Evolutionary conservation across 2,329 filamentous ascomycete species (phyloP), one percentile per base, ranked within the genome.

Genomic region (Talaromyces sp.): DNA sequence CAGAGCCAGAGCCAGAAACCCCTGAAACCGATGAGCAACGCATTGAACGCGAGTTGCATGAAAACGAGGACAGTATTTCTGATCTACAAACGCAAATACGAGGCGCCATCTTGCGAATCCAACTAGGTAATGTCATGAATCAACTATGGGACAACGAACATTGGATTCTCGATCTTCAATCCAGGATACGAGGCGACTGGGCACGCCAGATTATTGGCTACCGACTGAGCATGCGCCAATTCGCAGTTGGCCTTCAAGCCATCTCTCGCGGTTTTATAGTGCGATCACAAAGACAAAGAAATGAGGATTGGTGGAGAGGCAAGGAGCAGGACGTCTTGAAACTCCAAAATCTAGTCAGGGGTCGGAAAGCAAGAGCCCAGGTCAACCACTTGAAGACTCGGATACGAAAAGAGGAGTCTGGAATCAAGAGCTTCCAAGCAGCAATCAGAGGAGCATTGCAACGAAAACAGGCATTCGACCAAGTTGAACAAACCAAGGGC

Each of bases 1-100:
- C 56, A 8, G 59, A 61, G 31, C 58, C 51, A 1, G 61, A 63
- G 28, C 83, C 84, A 0, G 85, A 88, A 67, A 87, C 87, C 1
- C 81, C 86, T 3, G 95, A 98, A 71, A 92, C 91, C 0, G 94
- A 98, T 68, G 91, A 98, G 70, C 92, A 98, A 69, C 84, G 92
- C 51, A 89, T 95, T 60, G 86, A 93, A 56, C 84, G 92, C 60
- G 92, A 96, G 72, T 77, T 99, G 4, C 83, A 81, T 14, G 92
- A 96, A 68, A 89, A 91, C 63, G 90, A 95, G 73, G 77, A 75
- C 0, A 78, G 82, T 3, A 87, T 98, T 51, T 69, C 87, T 18
- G 94, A 98, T 63, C 82, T 99, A 31, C 96, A 99, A 73, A 87
- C 90, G 42, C 92, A 97, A 73, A 85, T 93, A 8, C 86, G 92